Base-by-base conservation (phyloP, 768 basidiomycete species). In the Daedaleopsis sinensis region DNA sequence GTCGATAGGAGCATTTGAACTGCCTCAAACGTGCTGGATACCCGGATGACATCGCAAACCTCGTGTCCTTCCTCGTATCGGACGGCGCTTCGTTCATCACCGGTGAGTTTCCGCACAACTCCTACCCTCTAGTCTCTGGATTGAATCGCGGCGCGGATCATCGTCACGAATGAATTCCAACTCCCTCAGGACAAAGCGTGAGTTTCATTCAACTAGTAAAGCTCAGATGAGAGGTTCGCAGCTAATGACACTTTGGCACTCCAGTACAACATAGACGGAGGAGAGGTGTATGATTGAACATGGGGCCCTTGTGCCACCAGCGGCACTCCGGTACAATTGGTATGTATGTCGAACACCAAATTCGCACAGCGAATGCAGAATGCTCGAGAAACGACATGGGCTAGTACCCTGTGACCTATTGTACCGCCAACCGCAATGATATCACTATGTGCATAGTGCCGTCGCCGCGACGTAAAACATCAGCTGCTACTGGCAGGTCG, bases 1-100 rank as follows among this genome's bases (percentile, higher is more conserved):
- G 27, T 32, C 27, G 27, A 32, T 32, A 15, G 38, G 49, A 48
- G 36, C 67, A 38, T 58, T 66, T 13, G 56, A 64, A 65, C 57
- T 64, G 61, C 44, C 62, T 71, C 9, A 66, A 67, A 5, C 65
- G 71, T 1, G 61, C 65, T 44, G 71, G 70, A 23, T 32, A 64
- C 19, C 73, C 73, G 0, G 72, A 73, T 44, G 72, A 74, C 52
- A 67, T 74, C 52, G 71, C 72, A 27, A 67, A 63, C 37, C 60
- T 73, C 12, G 73, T 73, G 1, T 70, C 71, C 0, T 74, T 67
- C 62, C 63, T 73, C 23, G 71, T 65, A 12, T 72, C 72, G 5
- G 68, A 69, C 21, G 65, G 72, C 27, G 65, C 68, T 9, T 56
- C 65, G 27, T 74, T 70, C 59, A 66, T 73, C 46, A 72, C 73